Evolutionary conservation across 139 green algal genomes (phyloP), one percentile per base, ranked within the genome.

Genomic region (Tetratostichococcus sp.): DNA sequence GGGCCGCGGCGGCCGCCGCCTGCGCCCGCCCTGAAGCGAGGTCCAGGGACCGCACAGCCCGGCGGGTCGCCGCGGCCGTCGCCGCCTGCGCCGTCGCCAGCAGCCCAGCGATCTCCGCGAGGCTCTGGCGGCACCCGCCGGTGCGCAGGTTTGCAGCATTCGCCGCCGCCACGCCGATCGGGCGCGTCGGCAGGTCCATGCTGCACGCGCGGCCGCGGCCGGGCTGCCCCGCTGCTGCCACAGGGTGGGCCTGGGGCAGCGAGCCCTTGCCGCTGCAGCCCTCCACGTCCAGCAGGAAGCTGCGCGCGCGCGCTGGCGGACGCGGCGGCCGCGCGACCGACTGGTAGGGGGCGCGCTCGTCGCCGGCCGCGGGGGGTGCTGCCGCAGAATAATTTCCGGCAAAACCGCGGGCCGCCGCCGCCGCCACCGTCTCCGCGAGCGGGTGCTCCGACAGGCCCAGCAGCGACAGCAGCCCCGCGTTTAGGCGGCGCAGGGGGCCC

Each of bases 401-500:
- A 11, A 50, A 50, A 11, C 17, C 50, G 17, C 14, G 50, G 11
- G 22, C 11, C 50, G 17, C 17, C 14, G 50, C 50, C 14, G 14
- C 50, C 2, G 50, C 50, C 2, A 26, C 50, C 17, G 50, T 26
- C 11, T 23, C 17, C 17, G 50, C 50, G 2, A 26, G 17, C 50
- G 50, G 50, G 17, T 25, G 17, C 14, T 3, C 32, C 31, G 67
- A 11, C 16, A 57, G 67, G 11, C 32, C 30, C 68, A 59, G 35
- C 4, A 74, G 26, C 4, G 42, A 30, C 19, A 26, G 62, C 35
- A 35, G 30, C 43, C 35, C 11, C 3, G 75, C 77, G 65, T 80
- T 71, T 30, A 73, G 34, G 43, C n/a, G 75, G 33, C 31, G 22
- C 21, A 83, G 50, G 33, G 65, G 70, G 17, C 65, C 26, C 1